Conservation (phyloP, 2,329 filamentous ascomycete genomes). For the Colletotrichum chrysophilum region DNA sequence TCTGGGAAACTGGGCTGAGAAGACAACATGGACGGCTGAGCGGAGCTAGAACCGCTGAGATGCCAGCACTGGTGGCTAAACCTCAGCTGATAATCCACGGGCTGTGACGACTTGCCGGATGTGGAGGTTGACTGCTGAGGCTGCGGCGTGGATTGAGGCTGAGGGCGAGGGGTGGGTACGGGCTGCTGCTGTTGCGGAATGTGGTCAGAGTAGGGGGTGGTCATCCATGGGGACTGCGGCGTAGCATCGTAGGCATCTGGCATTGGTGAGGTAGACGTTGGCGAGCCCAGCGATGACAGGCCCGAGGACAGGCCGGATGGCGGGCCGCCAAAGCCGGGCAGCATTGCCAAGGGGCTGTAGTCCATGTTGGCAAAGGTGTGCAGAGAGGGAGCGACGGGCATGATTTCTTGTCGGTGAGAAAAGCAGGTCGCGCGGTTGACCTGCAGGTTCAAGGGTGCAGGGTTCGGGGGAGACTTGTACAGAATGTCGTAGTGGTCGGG, state of each 20-base stretch:
- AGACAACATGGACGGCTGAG: conserved; percentile 26
- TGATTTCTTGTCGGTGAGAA: conserved; percentile 49
- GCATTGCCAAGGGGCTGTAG: conserved; percentile 48
- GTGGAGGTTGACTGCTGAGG: conserved; percentile 1
- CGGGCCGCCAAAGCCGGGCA: conserved; percentile 47
- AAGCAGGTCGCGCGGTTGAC: conserved; percentile 58
- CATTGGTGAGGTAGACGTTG: conserved; percentile 26
- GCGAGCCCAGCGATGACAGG: conserved; percentile 38
- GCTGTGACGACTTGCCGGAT: conserved; percentile 9
- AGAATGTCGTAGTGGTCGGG: conserved; percentile 94
- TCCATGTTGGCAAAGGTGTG: conserved; percentile 47
- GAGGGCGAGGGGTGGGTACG: conserved; percentile 33
- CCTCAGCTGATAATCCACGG: conserved; percentile 42
- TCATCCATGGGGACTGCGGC: conserved; percentile 42
- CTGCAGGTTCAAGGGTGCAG: conserved; percentile 46
- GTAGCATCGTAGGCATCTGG: conserved; percentile 32
- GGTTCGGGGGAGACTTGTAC: conserved; percentile 61
- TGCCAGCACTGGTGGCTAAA: conserved; percentile 62
- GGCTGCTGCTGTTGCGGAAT: conserved; percentile 26
- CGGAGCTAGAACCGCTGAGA: conserved; percentile 39
- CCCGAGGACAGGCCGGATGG: conserved; percentile 34
- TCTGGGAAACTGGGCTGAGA: conserved; percentile 36
- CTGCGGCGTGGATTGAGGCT: conserved; percentile 24
- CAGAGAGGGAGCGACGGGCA: conserved; percentile 42
- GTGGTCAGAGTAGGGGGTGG: conserved; percentile 36